These are phyloP conservation scores for Triticum turgidum DNA, from an alignment of 176 grass and related monocot genomes.

Conservation along the genomic window DNA sequence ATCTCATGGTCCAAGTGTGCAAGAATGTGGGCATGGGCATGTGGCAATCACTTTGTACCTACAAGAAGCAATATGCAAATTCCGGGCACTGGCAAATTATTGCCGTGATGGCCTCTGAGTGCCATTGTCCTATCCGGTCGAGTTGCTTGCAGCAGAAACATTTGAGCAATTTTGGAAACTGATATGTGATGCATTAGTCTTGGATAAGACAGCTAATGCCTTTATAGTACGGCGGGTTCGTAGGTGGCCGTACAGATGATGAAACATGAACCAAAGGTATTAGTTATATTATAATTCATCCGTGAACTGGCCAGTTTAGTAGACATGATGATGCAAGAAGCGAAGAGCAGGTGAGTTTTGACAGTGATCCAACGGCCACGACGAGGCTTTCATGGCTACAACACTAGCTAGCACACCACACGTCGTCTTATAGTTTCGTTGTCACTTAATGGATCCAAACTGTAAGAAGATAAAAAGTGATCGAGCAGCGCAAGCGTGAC, in stretches of 20 bases:
- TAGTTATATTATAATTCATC: background rate
- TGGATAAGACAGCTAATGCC: background rate
- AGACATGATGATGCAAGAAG: background rate
- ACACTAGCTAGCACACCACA: too few relatives aligned
- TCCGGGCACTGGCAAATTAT: background rate
- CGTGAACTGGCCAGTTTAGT: background rate
- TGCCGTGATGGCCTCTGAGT: background rate
- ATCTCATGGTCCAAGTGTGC: too few relatives aligned
- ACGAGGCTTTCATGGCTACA: background rate
- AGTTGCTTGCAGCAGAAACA: conserved; percentile 15
- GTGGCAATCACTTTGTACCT: too few relatives aligned
- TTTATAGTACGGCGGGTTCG: background rate
- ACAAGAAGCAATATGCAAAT: too few relatives aligned
- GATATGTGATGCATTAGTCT: background rate
- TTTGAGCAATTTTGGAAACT: background rate
- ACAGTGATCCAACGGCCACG: background rate
- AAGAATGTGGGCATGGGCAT: too few relatives aligned
- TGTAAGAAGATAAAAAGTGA: background rate
- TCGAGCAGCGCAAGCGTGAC: background rate
- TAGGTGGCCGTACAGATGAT: background rate
- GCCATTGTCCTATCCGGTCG: background rate
- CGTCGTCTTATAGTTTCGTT: too few relatives aligned
- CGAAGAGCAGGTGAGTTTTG: background rate
- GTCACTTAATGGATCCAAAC: background rate
- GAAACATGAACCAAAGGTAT: background rate